These are phyloP conservation scores for Podaxis sp. DNA, from an alignment of 768 basidiomycete species.

Conservation along the genomic window DNA sequence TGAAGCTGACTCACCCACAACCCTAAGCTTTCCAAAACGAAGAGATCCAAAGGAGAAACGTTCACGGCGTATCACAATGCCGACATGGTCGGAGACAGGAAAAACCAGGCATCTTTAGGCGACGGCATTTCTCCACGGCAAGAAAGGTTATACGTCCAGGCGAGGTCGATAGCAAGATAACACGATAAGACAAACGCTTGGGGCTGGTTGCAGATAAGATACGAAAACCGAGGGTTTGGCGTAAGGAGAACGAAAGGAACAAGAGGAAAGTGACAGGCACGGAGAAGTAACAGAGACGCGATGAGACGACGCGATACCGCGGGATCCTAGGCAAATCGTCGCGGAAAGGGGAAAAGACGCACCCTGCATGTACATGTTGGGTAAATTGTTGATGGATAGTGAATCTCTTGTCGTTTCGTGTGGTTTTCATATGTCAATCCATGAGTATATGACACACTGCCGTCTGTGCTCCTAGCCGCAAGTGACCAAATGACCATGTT, in stretches of 20 bases:
- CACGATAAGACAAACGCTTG: no score
- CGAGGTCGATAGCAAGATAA: no score
- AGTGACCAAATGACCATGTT: background rate
- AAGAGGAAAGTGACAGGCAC: background rate
- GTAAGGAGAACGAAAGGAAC: background rate
- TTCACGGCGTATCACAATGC: background rate
- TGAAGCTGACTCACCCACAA: background rate
- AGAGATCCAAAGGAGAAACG: background rate
- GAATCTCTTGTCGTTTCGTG: background rate
- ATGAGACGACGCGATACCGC: background rate
- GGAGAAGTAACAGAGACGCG: background rate
- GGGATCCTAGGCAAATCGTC: slow-evolving; percentile 10
- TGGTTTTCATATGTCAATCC: background rate
- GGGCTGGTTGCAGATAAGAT: background rate
- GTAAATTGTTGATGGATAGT: background rate
- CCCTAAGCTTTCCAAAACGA: background rate
- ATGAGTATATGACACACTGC: background rate
- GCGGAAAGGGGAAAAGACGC: background rate
- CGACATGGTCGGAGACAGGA: background rate
- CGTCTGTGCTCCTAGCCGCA: background rate
- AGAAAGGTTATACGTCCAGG: background rate
- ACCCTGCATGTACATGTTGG: background rate
- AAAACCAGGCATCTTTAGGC: background rate
- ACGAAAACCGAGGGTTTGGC: background rate
- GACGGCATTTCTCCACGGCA: background rate